Base-by-base conservation (phyloP, 371 early-diverging fungal species). In the Actinomortierella ambigua region DNA sequence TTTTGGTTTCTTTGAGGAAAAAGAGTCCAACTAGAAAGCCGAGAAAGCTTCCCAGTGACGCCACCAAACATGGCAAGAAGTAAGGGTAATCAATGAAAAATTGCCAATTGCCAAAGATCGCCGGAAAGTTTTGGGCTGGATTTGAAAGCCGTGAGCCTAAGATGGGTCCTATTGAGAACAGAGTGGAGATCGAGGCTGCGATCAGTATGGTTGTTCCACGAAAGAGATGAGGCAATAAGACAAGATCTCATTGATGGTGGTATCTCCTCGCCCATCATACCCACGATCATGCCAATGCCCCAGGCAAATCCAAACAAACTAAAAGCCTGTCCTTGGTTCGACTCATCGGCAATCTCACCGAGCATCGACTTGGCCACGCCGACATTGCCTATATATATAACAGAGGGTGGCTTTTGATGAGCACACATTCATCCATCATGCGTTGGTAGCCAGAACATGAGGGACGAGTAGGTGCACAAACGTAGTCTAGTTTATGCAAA, bases 341-440 rank as follows among this genome's bases (percentile, higher is more conserved):
- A 87, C 9, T 81, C 69, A 62, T 94, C 92, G 4, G 93, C 90
- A 51, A 95, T 79, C 68, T 97, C 97, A 4, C 91, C 92, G 24
- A 95, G 77, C 77, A 94, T 89, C n/a, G 90, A 88, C 73, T 95
- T 95, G 26, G 90, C 80, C 1, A 94, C 92, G 8, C 90, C 91
- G n/a, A 90, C 81, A 61, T 95, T 97, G 15, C 92, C 91, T 80
- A 53, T 54, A 4, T 3, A 39, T 2, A 29, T 7, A 7, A 55
- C 24, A 44, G 23, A 28, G 24, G 52, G 20, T 20, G 43, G 43
- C 5, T 18, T 26, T 2, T 34, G 29, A 17, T 41, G 20, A 23
- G 29, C 48, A 9, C 29, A 24, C 24, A 57, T 49, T 5, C 7
- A 49, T 49, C 8, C 17, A 46, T 5, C 7, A 46, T n/a, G 8